Base-by-base conservation (phyloP, 1,139 yeast species). In the Zygosaccharomyces pseudobailii region DNA sequence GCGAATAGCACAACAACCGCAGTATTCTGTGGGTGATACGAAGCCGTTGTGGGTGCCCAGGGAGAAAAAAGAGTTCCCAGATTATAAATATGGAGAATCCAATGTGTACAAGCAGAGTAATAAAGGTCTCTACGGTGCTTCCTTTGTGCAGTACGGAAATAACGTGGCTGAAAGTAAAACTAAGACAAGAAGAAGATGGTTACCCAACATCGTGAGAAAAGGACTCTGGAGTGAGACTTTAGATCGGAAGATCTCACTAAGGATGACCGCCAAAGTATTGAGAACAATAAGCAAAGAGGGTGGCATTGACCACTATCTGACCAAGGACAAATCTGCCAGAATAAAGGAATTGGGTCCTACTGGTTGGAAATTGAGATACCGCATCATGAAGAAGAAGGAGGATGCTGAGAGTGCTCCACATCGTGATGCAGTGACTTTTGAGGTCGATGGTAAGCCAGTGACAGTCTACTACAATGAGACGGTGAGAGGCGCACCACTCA, bases 211-310 rank as follows among this genome's bases (percentile, higher is more conserved):
- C 43, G 82, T 84, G 47, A 77, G 73, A 58, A 80, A 88, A 61
- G 76, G 76, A 43, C 71, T 92, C 42, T 92, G 96, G 94, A 87
- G 96, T 52, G 96, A 87, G 58, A 72, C 86, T 1, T 75, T 92
- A 58, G 71, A 80, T 53, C 75, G 74, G 55, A 63, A 71, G 42
- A 70, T 82, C 42, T 73, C 73, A 44, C 69, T 87, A 46, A 80
- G 76, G 52, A 81, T 88, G 28, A 82, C 90, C n/a, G 78, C 97
- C 17, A 79, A 83, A 52, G 97, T 89, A 3, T 73, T 92, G 62
- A 80, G 84, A 60, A 89, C 97, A 1, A 84, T 92, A 53, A 83
- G 87, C 48, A 87, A 82, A 59, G 97, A 90, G 68, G 97, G 97
- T 53, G 98, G 98, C 10, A 74, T 92, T 53, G 98, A 92, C 64